Evolutionary conservation across 129 eudicot genomes (phyloP).

Genomic region (Flaveria ramosissima): DNA sequence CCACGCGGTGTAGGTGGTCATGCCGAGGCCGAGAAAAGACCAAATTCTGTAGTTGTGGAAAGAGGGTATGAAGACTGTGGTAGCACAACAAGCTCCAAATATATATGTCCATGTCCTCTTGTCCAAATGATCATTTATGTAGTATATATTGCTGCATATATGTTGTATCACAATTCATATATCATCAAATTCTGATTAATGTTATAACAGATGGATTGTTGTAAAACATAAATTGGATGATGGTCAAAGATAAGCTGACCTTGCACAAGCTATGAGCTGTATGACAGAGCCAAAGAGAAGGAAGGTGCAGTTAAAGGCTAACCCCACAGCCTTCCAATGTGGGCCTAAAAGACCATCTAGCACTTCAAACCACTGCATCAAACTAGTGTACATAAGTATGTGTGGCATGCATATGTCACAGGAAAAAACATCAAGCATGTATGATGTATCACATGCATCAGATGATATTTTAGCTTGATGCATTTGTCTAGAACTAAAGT

Average conservation of each 20-base stretch:
- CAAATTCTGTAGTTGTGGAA: slow-evolving; percentile 71
- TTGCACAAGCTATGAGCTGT: slow-evolving; percentile 90
- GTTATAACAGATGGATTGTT: background rate
- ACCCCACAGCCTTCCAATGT: slow-evolving; percentile 63
- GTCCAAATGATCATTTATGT: slow-evolving; percentile 64
- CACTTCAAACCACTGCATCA: slow-evolving; percentile 81
- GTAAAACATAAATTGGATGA: background rate
- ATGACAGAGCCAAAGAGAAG: slow-evolving; percentile 76
- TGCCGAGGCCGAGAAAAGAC: slow-evolving; percentile 79
- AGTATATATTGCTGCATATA: slow-evolving; percentile 64
- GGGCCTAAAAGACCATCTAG: slow-evolving; percentile 77
- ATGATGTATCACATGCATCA: slow-evolving; percentile 18
- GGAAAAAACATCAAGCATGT: slow-evolving; percentile 27
- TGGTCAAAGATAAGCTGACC: slow-evolving; percentile 38
- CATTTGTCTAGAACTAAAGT: no score
- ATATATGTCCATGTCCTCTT: slow-evolving; percentile 86
- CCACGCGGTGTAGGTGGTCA: slow-evolving; percentile 87
- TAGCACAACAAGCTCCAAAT: slow-evolving; percentile 84
- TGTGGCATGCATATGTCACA: slow-evolving; percentile 31
- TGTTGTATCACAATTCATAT: background rate
- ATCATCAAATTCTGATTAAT: background rate
- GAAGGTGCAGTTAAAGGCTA: slow-evolving; percentile 74
- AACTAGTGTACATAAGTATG: slow-evolving; percentile 19
- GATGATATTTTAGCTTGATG: slow-evolving; percentile 14
- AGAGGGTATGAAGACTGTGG: slow-evolving; percentile 67